Conservation (phyloP, 352 stramenopile genomes). For the Hyaloperonospora arabidopsidis region DNA sequence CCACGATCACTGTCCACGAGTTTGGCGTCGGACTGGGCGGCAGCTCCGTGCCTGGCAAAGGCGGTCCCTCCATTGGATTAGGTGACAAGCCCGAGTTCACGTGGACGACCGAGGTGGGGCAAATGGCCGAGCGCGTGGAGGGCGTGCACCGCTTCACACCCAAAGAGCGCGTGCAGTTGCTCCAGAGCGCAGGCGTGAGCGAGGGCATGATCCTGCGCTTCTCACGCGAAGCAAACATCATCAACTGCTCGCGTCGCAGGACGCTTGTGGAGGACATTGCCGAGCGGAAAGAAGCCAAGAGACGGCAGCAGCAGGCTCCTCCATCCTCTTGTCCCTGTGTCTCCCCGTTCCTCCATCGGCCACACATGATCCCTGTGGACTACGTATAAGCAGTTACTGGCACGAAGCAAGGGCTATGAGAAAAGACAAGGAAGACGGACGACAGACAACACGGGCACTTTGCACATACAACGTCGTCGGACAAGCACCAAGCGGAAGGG, state of each 20-base stretch:
- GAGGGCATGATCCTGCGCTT: slow-evolving; percentile 64
- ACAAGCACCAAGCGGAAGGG: slow-evolving; percentile 10
- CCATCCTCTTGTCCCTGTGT: slow-evolving; percentile 8
- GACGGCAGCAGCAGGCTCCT: slow-evolving; percentile 8
- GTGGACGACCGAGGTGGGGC: slow-evolving; percentile 50
- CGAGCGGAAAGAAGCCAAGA: slow-evolving; percentile 31
- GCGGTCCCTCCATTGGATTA: slow-evolving; percentile 47
- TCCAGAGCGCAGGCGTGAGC: slow-evolving; percentile 41
- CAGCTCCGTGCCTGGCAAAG: slow-evolving; percentile 41
- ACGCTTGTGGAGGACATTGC: slow-evolving; percentile 38
- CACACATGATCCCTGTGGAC: slow-evolving; percentile 43
- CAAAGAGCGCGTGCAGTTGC: slow-evolving; percentile 41
- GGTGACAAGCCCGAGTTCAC: slow-evolving; percentile 45
- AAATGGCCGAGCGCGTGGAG: slow-evolving; percentile 57
- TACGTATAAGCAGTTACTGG: slow-evolving; percentile 26
- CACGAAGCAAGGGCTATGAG: no score
- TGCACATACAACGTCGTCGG: slow-evolving; percentile 1
- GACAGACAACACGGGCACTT: no score
- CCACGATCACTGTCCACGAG: slow-evolving; percentile 52
- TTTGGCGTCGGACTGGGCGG: slow-evolving; percentile 45
- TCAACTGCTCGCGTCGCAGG: slow-evolving; percentile 43
- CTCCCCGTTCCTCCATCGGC: slow-evolving; percentile 31
- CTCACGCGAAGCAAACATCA: slow-evolving; percentile 58
- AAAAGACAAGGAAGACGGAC: no score
- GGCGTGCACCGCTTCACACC: slow-evolving; percentile 49